A percentile compares a stretch with the other conserved stretches of the same genome.
Evolutionary conservation across 805 yeast genomes (phyloP).

Genomic region (Ogataea nonfermentans): DNA sequence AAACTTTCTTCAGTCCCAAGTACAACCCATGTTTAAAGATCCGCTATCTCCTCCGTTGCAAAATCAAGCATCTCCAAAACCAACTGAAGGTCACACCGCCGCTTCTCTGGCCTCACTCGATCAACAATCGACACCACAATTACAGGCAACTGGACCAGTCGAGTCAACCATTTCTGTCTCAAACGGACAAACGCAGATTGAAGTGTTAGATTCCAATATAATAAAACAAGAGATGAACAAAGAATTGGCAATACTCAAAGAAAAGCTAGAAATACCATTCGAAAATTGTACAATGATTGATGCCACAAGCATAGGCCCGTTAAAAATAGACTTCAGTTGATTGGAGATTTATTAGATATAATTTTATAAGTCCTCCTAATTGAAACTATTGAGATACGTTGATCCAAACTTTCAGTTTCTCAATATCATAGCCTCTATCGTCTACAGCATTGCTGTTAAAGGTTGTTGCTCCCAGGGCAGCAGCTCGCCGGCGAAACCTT

Average conservation of each 20-base stretch:
- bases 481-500: conserved; percentile 15
- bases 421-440: conserved; percentile 25
- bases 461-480: conserved; percentile 5
- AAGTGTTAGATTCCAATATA: conserved; percentile 12
- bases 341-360: neutral
- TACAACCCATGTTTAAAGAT: conserved; percentile 8
- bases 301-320: conserved; percentile 13
- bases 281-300: conserved; percentile 11
- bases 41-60: conserved; percentile 3
- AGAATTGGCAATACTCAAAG: conserved; percentile 14
- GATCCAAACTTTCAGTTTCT: conserved; percentile 40
- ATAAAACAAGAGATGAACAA: conserved; percentile 12
- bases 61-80: conserved; percentile 2
- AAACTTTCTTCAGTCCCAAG: conserved; percentile 22
- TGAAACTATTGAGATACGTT: conserved; percentile 32
- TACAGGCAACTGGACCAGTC: conserved; percentile 9
- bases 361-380: conserved; percentile 1
- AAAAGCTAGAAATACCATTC: conserved; percentile 8
- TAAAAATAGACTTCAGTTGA: conserved; percentile 15
- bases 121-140: conserved; percentile 13
- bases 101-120: conserved; percentile 13
- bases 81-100: conserved; percentile 4
- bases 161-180: conserved; percentile 9
- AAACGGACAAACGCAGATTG: conserved; percentile 19
- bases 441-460: conserved; percentile 4